Conservation (phyloP, 805 yeast genomes). For the Komagataella pseudopastoris region DNA sequence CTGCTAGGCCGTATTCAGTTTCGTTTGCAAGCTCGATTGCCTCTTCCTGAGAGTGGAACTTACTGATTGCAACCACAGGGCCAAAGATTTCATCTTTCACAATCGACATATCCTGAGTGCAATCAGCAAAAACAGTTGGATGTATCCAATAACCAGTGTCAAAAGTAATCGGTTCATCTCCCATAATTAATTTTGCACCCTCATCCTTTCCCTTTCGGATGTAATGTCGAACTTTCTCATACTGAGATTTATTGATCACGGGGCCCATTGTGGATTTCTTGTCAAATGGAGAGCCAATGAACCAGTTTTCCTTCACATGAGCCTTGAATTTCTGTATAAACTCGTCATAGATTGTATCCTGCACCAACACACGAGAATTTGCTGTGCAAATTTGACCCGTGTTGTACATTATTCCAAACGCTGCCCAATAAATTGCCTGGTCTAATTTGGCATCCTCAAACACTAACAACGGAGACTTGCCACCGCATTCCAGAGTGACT, state of each 20-base stretch:
- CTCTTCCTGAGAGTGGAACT: conserved; percentile 55
- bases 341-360: conserved; percentile 40
- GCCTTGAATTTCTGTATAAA: conserved; percentile 30
- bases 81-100: conserved; percentile 81
- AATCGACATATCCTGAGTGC: conserved; percentile 47
- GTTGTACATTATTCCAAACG: conserved; percentile 50
- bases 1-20: conserved; percentile 69
- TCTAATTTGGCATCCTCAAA: conserved; percentile 52
- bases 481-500: conserved; percentile 61
- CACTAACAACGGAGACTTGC: conserved; percentile 53
- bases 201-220: conserved; percentile 30
- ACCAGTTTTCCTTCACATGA: conserved; percentile 34
- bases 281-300: conserved; percentile 42
- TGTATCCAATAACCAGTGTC: conserved; percentile 52
- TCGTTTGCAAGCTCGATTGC: conserved; percentile 59
- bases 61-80: conserved; percentile 63
- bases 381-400: conserved; percentile 62
- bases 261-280: conserved; percentile 42
- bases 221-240: conserved; percentile 33
- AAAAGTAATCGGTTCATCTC: conserved; percentile 28
- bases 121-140: conserved; percentile 70
- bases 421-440: conserved; percentile 57
- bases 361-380: conserved; percentile 47
- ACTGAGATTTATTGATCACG: conserved; percentile 41
- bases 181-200: conserved; percentile 32